phyloP scores from a whole-genome alignment of 2,329 filamentous ascomycete species.

The Coniochaeta prunicola region DNA sequence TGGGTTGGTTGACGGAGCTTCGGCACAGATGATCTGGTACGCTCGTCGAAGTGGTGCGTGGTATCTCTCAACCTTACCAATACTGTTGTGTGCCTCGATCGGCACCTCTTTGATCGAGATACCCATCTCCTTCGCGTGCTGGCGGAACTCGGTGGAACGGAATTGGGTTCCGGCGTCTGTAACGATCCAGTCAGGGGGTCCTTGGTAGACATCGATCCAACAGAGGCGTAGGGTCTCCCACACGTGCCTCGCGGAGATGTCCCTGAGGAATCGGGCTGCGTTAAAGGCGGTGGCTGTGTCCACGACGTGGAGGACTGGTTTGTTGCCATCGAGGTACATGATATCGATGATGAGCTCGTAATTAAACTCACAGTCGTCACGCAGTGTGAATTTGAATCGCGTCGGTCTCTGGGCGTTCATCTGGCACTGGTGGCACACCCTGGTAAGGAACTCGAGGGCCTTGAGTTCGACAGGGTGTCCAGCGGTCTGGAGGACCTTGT shows the following conservation, averaged over 20 bases:
- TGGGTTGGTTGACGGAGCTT: too few relatives aligned
- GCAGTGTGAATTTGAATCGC: neutral
- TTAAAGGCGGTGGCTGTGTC: neutral
- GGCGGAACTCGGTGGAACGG: neutral
- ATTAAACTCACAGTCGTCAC: neutral
- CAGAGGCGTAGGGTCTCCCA: neutral
- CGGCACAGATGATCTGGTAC: conserved; percentile 18
- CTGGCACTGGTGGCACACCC: neutral
- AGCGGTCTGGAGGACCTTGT: neutral
- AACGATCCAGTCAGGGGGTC: too few relatives aligned
- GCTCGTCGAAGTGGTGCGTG: neutral
- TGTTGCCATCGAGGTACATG: neutral
- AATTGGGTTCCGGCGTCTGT: too few relatives aligned
- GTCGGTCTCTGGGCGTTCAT: conserved; percentile 28
- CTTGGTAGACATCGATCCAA: neutral
- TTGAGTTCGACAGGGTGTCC: neutral
- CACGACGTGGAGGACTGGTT: neutral
- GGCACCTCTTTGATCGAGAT: neutral
- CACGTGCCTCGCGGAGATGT: neutral
- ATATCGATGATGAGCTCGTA: neutral
- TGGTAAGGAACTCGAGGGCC: neutral
- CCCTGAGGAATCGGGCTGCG: neutral
- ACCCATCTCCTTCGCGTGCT: neutral
- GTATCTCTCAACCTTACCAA: neutral
- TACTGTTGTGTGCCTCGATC: neutral